Evolutionary conservation across 345 rosid species (phyloP).

Genomic region (Rhizophora apiculata): DNA sequence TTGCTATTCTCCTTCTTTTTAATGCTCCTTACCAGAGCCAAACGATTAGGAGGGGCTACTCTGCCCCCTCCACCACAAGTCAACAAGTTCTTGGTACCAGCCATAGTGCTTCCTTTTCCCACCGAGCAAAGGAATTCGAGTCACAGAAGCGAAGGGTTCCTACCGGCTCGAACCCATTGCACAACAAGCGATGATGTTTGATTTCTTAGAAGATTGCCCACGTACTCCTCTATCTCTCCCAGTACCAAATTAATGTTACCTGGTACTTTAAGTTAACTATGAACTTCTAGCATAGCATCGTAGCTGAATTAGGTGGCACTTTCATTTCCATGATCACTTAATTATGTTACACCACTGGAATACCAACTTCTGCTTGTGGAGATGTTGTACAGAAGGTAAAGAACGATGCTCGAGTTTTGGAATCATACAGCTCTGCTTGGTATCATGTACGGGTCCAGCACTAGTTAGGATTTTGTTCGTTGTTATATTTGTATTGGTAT

Average conservation of each 20-base stretch:
- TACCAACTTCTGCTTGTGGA: neutral
- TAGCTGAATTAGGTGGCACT: neutral
- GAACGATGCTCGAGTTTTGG: neutral
- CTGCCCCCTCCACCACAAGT: constrained; percentile 13
- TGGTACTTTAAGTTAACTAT: neutral
- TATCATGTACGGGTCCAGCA: neutral
- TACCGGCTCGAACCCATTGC: constrained; percentile 51
- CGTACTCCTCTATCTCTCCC: neutral
- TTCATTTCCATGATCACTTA: neutral
- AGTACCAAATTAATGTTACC: neutral
- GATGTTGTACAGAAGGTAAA: constrained; percentile 10
- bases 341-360: neutral
- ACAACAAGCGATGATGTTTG: constrained; percentile 34
- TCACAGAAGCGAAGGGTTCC: constrained; percentile 47
- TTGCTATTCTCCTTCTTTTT: constrained; percentile 9
- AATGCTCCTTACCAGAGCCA: neutral
- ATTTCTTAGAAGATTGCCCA: neutral
- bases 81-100: neutral
- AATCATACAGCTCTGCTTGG: neutral
- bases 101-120: neutral
- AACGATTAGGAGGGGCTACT: neutral
- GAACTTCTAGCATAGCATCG: neutral
- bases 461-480: neutral
- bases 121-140: constrained; percentile 8
- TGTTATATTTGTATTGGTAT: too few relatives aligned